A percentile compares a stretch with the other conserved stretches of the same genome.
phyloP scores from a whole-genome alignment of 768 basidiomycete species.

The Suillus subaureus region DNA sequence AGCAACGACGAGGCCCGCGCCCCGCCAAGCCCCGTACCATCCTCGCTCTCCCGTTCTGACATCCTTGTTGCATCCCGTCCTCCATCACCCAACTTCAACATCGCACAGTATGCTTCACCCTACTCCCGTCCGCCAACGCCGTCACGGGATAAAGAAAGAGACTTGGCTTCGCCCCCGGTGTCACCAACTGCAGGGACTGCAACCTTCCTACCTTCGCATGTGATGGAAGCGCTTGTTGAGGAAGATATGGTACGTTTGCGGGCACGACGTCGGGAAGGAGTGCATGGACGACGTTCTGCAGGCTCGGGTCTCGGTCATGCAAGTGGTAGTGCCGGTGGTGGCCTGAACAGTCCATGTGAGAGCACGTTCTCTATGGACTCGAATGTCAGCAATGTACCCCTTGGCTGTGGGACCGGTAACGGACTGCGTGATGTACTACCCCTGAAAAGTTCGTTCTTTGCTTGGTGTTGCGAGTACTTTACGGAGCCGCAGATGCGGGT shows the following conservation, averaged over 20 bases:
- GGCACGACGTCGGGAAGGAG: slow-evolving; percentile 54
- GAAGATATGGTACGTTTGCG: slow-evolving; percentile 93
- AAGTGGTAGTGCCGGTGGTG: slow-evolving; percentile 40
- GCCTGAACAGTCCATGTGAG: slow-evolving; percentile 67
- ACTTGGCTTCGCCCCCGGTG: slow-evolving; percentile 34
- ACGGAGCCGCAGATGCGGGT: slow-evolving; percentile 99
- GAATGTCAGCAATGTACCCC: slow-evolving; percentile 62
- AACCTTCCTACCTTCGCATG: slow-evolving; percentile 72
- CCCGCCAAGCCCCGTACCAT: slow-evolving; percentile 35
- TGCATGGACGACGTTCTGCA: slow-evolving; percentile 46
- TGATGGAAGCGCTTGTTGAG: slow-evolving; percentile 88
- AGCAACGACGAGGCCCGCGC: slow-evolving; percentile 54
- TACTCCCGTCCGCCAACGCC: slow-evolving; percentile 62
- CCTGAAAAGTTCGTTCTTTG: slow-evolving; percentile 88
- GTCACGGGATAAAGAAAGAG: slow-evolving; percentile 20
- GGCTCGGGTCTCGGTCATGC: slow-evolving; percentile 21
- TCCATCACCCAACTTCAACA: slow-evolving; percentile 77
- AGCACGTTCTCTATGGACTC: slow-evolving; percentile 82
- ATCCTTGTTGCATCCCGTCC: slow-evolving; percentile 57
- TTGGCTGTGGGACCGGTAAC: slow-evolving; percentile 78
- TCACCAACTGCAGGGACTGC: slow-evolving; percentile 38
- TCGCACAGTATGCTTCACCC: slow-evolving; percentile 77
- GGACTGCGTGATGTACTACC: slow-evolving; percentile 87
- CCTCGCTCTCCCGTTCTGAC: slow-evolving; percentile 25
- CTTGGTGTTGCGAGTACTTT: slow-evolving; percentile 97